Evolutionary conservation across 2,329 filamentous ascomycete species (phyloP).

Genomic region (Fusarium nisikadoi): DNA sequence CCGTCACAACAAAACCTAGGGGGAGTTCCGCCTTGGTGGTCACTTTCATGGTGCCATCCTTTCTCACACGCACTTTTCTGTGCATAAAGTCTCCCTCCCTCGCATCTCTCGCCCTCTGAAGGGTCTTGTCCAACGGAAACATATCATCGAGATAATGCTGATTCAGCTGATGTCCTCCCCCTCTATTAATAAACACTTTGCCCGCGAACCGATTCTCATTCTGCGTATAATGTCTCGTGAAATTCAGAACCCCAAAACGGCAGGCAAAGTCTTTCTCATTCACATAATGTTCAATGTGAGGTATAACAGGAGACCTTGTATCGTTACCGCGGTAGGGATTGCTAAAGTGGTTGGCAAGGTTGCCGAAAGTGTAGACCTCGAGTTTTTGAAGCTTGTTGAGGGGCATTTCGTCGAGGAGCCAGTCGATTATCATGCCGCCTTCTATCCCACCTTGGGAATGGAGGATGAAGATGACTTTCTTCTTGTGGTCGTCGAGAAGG

Average conservation of each 20-base stretch:
- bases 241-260: constrained; percentile 20
- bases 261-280: constrained; percentile 24
- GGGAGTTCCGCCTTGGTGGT: constrained; percentile 8
- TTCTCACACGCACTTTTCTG: not conserved
- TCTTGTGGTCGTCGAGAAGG: constrained; percentile 9
- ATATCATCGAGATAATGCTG: constrained; percentile 31
- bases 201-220: constrained; percentile 32
- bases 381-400: constrained; percentile 21
- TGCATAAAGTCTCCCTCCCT: constrained; percentile 17
- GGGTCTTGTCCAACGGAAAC: constrained; percentile 8
- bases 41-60: constrained; percentile 3
- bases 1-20: not conserved
- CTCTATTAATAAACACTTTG: constrained; percentile 23
- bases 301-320: not conserved
- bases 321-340: constrained; percentile 18
- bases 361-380: constrained; percentile 31
- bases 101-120: not conserved
- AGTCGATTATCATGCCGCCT: constrained; percentile 31
- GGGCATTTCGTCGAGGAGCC: constrained; percentile 31
- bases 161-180: constrained; percentile 29
- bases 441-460: constrained; percentile 29
- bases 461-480: constrained; percentile 23
- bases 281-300: constrained; percentile 27
- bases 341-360: constrained; percentile 31
- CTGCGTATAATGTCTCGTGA: not conserved